Evolutionary conservation across 2,329 filamentous ascomycete species (phyloP), one percentile per base, ranked within the genome.

Genomic region (Cercospora sp.): DNA sequence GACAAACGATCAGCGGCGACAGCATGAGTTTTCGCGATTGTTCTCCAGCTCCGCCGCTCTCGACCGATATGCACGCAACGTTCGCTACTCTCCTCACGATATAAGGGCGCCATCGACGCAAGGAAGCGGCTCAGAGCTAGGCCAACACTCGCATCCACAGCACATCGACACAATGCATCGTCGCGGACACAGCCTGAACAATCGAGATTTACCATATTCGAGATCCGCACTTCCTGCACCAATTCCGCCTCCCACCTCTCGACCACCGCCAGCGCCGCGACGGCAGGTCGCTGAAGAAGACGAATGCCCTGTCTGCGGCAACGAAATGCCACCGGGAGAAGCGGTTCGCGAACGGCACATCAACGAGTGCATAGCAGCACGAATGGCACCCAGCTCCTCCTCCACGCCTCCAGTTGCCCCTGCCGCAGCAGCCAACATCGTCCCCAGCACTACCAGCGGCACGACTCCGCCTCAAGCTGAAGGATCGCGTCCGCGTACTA

Each of bases 271-370:
- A 28, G 58, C 55, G 62, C 68, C 72, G 1, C 69, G 75, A 12
- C 72, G 75, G 5, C 68, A 77, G 67, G 77, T 84, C 12, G 73
- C 77, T 1, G 91, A 94, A 76, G 91, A 93, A 75, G 91, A 94
- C 75, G 90, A 92, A 74, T 94, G 91, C 69, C 91, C 91, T 0
- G 86, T 94, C 55, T 94, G 91, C 73, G 90, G 91, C 74, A 80
- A 83, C 42, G 90, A 93, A 78, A 83, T 93, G 3, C 90, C 91
- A 0, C 85, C 87, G 1, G 80, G 81, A 16, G 81, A 83, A 23
- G 69, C 72, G 1, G 75, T 76, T 3, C 78, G 84, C 28, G 81
- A 82, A 68, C 75, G 76, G 13, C 84, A 85, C 67, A 80, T 86
- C 16, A 75, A 76, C 58, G 65, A 73, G 36, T 78, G 78, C 69